Percentiles rank a stretch among this genome's conserved stretches.
Conservation (phyloP, 202 grass and related monocot species). For the Elaeis oleifera region DNA sequence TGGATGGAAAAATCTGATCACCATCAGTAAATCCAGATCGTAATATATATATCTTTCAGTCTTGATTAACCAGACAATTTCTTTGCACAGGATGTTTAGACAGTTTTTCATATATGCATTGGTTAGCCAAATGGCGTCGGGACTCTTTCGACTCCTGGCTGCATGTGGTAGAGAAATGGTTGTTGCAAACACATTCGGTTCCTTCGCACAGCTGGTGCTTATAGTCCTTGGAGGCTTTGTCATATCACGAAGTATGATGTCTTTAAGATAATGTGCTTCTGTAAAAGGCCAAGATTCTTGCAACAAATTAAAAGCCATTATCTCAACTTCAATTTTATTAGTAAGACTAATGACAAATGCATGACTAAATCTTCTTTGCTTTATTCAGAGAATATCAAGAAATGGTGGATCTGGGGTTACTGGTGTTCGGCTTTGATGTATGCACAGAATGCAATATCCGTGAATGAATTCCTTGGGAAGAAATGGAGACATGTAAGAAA, state of each 20-base stretch:
- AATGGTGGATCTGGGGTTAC: slow-evolving; percentile 77
- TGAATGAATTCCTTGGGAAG: slow-evolving; percentile 8
- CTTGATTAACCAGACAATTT: too few species aligned
- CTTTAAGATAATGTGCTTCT: too few species aligned
- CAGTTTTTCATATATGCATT: too few species aligned
- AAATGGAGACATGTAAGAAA: slow-evolving; percentile 26
- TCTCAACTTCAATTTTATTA: too few species aligned
- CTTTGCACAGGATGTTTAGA: too few species aligned
- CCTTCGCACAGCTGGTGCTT: neutral
- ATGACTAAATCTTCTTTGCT: slow-evolving; percentile 8
- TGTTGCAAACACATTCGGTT: neutral
- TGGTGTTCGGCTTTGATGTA: slow-evolving; percentile 49
- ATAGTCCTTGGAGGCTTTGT: slow-evolving; percentile 5
- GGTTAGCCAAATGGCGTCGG: slow-evolving; percentile 1
- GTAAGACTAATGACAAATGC: too few species aligned
- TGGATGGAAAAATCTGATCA: too few species aligned
- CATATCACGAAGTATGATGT: neutral
- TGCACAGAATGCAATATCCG: slow-evolving; percentile 7
- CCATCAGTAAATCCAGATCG: too few species aligned
- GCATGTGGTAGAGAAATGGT: neutral
- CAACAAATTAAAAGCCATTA: too few species aligned
- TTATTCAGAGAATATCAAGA: slow-evolving; percentile 55
- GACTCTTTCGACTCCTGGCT: neutral
- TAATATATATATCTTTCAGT: too few species aligned
- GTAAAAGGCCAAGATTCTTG: too few species aligned